Evolutionary conservation across 169 alveolate species (phyloP).

Genomic region (Plasmodium cynomolgi): DNA sequence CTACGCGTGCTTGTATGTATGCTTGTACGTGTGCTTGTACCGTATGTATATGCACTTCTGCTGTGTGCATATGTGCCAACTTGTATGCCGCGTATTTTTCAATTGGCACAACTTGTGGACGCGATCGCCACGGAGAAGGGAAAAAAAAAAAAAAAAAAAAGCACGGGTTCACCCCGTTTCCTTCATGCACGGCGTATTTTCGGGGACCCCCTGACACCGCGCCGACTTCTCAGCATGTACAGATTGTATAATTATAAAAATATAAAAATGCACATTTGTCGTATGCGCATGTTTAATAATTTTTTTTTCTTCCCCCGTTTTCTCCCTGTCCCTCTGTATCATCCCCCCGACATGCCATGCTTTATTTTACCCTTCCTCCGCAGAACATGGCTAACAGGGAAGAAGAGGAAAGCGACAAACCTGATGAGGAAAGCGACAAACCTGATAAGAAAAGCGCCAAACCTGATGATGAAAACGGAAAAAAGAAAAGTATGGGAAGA

Average conservation of each 20-base stretch:
- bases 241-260: neutral
- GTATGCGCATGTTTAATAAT: neutral
- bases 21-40: no score
- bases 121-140: neutral
- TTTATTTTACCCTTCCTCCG: neutral
- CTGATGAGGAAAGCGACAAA: neutral
- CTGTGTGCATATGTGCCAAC: neutral
- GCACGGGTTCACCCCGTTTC: neutral
- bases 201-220: neutral
- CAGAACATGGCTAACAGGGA: constrained; percentile 5
- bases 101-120: neutral
- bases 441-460: neutral
- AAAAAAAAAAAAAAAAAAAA: neutral
- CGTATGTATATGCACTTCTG: neutral
- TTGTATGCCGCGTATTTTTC: neutral
- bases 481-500: neutral
- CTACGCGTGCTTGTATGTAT: no score
- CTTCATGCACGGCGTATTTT: neutral
- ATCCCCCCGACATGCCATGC: neutral
- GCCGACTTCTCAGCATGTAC: neutral
- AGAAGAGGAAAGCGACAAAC: neutral
- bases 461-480: neutral
- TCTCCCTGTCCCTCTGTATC: neutral
- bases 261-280: neutral
- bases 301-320: neutral